phyloP scores from a whole-genome alignment of 2,329 filamentous ascomycete species.

The Dothideomycetes sp. region DNA sequence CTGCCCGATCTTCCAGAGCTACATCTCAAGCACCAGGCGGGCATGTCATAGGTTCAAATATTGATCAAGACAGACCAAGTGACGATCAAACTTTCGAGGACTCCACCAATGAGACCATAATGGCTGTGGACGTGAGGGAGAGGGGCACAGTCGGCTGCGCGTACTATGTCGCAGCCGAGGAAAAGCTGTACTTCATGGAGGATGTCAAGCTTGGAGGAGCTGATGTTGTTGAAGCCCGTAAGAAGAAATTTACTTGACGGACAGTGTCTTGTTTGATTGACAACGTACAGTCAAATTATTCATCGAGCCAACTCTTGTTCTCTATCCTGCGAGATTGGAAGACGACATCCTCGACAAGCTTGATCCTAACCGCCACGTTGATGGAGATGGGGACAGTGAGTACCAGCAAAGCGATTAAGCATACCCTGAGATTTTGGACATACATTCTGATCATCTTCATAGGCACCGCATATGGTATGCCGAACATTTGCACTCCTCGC shows the following conservation, averaged over 20 bases:
- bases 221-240: constrained; percentile 44
- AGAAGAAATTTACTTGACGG: constrained; percentile 12
- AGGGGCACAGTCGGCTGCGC: constrained; percentile 67
- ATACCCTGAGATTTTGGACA: background rate
- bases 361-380: constrained; percentile 28
- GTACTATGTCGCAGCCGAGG: constrained; percentile 63
- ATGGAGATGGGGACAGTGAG: constrained; percentile 20
- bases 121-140: constrained; percentile 68
- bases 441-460: background rate
- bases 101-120: constrained; percentile 56
- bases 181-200: constrained; percentile 63
- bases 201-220: constrained; percentile 60
- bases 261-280: background rate
- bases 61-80: no score
- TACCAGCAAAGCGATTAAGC: background rate
- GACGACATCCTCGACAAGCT: constrained; percentile 35
- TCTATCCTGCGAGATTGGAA: constrained; percentile 46
- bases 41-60: no score
- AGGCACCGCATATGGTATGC: constrained; percentile 4
- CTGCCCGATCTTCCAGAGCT: no score
- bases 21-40: no score
- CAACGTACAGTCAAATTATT: constrained; percentile 44
- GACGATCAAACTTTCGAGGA: constrained; percentile 33
- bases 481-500: constrained; percentile 4
- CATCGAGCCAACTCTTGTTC: constrained; percentile 49